Evolutionary conservation across 2,329 filamentous ascomycete genomes (phyloP).

Genomic region (Colletotrichum truncatum): DNA sequence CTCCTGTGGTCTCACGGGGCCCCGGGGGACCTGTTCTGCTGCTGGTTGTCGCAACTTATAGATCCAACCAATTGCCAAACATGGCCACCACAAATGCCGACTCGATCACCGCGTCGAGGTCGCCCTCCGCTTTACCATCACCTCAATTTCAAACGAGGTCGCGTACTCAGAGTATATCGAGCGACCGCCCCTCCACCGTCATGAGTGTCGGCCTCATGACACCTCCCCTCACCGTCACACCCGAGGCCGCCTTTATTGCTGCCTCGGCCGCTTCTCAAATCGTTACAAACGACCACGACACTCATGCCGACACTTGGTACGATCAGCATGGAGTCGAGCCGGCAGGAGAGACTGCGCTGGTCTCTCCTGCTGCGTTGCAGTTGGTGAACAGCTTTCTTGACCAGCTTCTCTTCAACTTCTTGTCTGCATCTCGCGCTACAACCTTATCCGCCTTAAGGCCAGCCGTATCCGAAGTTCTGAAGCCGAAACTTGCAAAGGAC

Average conservation of each 20-base stretch:
- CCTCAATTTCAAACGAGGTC: conserved; percentile 49
- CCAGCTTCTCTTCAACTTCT: conserved; percentile 89
- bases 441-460: conserved; percentile 78
- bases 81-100: conserved; percentile 29
- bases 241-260: conserved; percentile 88
- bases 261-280: conserved; percentile 89
- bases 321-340: conserved; percentile 74
- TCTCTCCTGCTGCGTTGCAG: conserved; percentile 76
- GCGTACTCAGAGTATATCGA: conserved; percentile 72
- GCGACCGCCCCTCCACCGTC: conserved; percentile 73
- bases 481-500: conserved; percentile 86
- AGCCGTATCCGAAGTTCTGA: conserved; percentile 86
- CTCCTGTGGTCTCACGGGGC: conserved; percentile 30
- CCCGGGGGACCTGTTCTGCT: conserved; percentile 18
- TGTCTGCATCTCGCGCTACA: conserved; percentile 83
- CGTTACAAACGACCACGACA: conserved; percentile 87
- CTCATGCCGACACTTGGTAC: conserved; percentile 74
- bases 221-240: conserved; percentile 75
- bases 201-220: conserved; percentile 67
- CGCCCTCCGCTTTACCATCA: conserved; percentile 44
- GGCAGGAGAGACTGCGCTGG: conserved; percentile 73
- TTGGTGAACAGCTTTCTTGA: conserved; percentile 94
- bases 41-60: conserved; percentile 17
- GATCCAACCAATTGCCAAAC: conserved; percentile 12
- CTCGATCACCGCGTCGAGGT: conserved; percentile 38